Evolutionary conservation across 345 rosid species (phyloP).

Genomic region (Heritiera fomes): DNA sequence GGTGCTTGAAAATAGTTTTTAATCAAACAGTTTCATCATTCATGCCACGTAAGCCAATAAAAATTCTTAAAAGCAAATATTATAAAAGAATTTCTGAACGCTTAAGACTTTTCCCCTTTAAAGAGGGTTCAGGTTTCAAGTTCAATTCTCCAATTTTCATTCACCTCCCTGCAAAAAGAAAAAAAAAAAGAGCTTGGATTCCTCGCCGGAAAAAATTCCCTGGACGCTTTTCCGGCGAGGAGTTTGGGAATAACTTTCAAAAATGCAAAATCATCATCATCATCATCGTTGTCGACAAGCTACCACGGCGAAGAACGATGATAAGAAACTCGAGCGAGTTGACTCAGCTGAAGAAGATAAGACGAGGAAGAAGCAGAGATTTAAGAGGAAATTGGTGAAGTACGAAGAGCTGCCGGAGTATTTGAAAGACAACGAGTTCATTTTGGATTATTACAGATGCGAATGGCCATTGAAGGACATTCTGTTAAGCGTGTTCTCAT

Average conservation of each 20-base stretch:
- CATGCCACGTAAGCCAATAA: too few relatives aligned
- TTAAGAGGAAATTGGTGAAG: constrained; percentile 59
- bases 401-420: constrained; percentile 79
- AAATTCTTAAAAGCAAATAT: too few relatives aligned
- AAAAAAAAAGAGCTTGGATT: too few relatives aligned
- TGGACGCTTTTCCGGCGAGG: constrained; percentile 10
- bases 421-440: constrained; percentile 82
- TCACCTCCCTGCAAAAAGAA: too few relatives aligned
- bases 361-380: constrained; percentile 28
- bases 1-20: too few relatives aligned
- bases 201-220: neutral
- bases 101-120: too few relatives aligned
- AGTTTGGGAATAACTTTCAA: neutral
- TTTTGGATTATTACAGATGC: constrained; percentile 83
- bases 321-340: constrained; percentile 12
- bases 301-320: neutral
- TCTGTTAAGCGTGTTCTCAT: constrained; percentile 68
- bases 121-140: too few relatives aligned
- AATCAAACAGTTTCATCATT: too few relatives aligned
- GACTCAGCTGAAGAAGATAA: constrained; percentile 1
- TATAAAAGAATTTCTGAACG: neutral
- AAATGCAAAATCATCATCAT: constrained; percentile 10
- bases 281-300: constrained; percentile 9
- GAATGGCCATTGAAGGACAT: constrained; percentile 89
- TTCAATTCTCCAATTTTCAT: too few relatives aligned